Evolutionary conservation across 2,329 filamentous ascomycete species (phyloP).

Genomic region (Xylaria sp.): DNA sequence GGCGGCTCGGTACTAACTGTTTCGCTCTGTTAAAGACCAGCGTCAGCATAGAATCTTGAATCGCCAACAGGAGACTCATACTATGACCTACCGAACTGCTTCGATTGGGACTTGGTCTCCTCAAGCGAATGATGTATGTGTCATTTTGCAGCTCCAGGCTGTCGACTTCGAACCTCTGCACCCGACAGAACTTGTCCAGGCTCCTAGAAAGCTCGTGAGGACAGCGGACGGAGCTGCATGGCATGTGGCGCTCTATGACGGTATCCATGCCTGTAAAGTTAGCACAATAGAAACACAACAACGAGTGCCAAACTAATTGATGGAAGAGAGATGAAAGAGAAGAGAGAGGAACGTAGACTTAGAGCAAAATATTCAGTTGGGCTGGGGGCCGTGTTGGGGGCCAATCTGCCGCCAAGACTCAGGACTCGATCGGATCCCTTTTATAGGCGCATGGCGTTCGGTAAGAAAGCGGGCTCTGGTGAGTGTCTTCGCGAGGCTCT

Average conservation of each 20-base stretch:
- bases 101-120: not conserved
- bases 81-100: constrained; percentile 1
- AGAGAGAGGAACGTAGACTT: not conserved
- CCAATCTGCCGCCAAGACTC: not conserved
- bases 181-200: constrained; percentile 3
- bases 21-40: not conserved
- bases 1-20: not conserved
- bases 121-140: constrained; percentile 11
- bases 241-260: constrained; percentile 11
- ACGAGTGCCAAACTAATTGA: not conserved
- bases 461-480: not conserved
- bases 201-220: constrained; percentile 1
- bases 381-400: not conserved
- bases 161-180: not conserved
- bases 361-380: not conserved
- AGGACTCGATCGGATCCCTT: not conserved
- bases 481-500: not conserved
- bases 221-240: constrained; percentile 8
- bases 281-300: not conserved
- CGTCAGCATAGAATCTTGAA: not conserved
- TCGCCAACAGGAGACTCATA: not conserved
- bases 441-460: not conserved
- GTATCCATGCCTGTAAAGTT: not conserved
- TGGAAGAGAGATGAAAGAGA: not conserved
- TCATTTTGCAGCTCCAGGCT: constrained; percentile 11